These are phyloP conservation scores for Nematocida displodere DNA, from an alignment of 371 early-diverging fungal species.

Conservation along the genomic window DNA sequence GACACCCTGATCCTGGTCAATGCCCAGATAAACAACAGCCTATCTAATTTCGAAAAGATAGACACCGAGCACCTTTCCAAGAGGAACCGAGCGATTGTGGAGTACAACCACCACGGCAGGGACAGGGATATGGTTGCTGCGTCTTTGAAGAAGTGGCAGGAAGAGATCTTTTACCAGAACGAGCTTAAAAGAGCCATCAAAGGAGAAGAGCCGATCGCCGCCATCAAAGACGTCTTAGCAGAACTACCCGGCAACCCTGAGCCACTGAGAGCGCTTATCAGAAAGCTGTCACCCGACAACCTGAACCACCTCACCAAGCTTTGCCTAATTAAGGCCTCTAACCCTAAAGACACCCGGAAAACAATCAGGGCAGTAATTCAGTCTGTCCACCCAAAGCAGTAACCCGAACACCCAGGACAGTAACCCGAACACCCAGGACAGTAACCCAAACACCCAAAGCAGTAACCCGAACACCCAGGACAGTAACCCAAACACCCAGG, in stretches of 20 bases:
- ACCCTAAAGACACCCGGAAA: too few relatives aligned
- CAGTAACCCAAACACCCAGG: too few relatives aligned
- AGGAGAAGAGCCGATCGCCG: background rate
- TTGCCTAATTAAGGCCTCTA: too few relatives aligned
- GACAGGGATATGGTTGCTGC: background rate
- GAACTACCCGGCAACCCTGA: too few relatives aligned
- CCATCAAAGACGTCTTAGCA: background rate
- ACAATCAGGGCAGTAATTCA: too few relatives aligned
- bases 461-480: too few relatives aligned
- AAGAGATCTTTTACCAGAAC: conserved; percentile 9
- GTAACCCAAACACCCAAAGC: too few relatives aligned
- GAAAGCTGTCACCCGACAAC: too few relatives aligned
- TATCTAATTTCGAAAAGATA: background rate
- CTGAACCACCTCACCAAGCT: too few relatives aligned
- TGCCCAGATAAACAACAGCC: conserved; percentile 17
- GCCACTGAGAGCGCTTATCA: conserved; percentile 3
- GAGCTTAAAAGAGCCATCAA: background rate
- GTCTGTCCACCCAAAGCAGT: too few relatives aligned
- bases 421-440: too few relatives aligned
- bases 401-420: too few relatives aligned
- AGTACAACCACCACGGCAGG: conserved; percentile 6
- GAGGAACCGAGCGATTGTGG: conserved; percentile 31
- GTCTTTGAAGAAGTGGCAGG: conserved; percentile 18
- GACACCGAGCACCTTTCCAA: background rate
- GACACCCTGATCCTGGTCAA: background rate